Percentiles rank a stretch among this genome's conserved stretches.
These are phyloP conservation scores for Alternaria burnsii DNA, from an alignment of 2,329 filamentous ascomycete genomes.

Conservation along the genomic window DNA sequence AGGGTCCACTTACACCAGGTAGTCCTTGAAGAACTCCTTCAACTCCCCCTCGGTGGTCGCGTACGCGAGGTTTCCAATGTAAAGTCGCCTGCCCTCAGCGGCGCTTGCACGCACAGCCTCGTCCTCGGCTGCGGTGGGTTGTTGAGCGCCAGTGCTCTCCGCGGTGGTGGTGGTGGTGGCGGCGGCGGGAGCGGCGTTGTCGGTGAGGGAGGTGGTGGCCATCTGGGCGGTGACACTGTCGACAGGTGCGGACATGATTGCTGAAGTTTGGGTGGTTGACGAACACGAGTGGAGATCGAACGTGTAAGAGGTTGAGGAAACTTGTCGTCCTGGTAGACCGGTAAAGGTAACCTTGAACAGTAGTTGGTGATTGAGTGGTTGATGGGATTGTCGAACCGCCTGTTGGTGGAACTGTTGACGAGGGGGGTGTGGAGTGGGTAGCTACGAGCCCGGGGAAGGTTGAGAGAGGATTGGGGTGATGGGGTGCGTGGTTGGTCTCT, in stretches of 20 bases:
- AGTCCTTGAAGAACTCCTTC: slow-evolving; percentile 99
- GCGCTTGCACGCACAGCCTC: slow-evolving; percentile 96
- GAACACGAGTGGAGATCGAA: slow-evolving; percentile 58
- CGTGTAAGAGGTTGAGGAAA: slow-evolving; percentile 53
- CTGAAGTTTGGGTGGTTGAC: slow-evolving; percentile 61
- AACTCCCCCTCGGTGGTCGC: slow-evolving; percentile 99
- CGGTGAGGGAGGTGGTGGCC: slow-evolving; percentile 71
- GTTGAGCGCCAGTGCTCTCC: slow-evolving; percentile 62
- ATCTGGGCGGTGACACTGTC: slow-evolving; percentile 78
- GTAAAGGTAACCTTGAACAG: slow-evolving; percentile 52
- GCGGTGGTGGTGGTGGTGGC: slow-evolving; percentile 42
- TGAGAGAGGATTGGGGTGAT: slow-evolving; percentile 43
- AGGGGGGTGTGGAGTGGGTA: slow-evolving; percentile 61
- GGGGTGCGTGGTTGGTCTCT: slow-evolving; percentile 38
- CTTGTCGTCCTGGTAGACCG: slow-evolving; percentile 54
- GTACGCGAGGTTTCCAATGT: slow-evolving; percentile 99
- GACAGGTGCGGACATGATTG: slow-evolving; percentile 85
- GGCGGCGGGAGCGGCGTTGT: slow-evolving; percentile 45
- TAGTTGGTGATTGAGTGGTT: slow-evolving; percentile 36
- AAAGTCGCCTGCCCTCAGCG: slow-evolving; percentile 97
- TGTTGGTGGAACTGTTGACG: slow-evolving; percentile 60
- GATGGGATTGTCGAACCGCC: slow-evolving; percentile 57
- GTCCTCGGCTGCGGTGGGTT: slow-evolving; percentile 78
- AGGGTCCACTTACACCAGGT: slow-evolving; percentile 85
- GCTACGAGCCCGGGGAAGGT: slow-evolving; percentile 57